phyloP scores from a whole-genome alignment of 2,329 filamentous ascomycete genomes.

The Phialophora expanda region DNA sequence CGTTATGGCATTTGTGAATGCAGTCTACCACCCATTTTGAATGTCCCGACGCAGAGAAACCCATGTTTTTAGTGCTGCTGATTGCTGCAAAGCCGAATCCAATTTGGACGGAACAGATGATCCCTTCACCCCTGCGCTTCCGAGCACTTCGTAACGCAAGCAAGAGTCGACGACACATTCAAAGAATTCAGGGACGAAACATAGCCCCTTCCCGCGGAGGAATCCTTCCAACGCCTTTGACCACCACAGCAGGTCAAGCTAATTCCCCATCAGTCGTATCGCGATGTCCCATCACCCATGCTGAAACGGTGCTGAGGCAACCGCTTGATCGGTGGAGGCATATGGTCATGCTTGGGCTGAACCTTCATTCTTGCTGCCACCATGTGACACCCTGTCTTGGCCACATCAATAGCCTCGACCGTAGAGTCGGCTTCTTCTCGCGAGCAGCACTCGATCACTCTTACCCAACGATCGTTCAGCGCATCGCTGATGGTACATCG shows the following conservation, averaged over 20 bases:
- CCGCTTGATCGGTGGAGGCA: slow-evolving; percentile 42
- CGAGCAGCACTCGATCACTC: slow-evolving; percentile 78
- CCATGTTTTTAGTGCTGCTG: not conserved
- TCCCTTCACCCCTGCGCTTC: slow-evolving; percentile 31
- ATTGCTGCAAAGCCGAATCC: not conserved
- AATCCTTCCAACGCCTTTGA: not conserved
- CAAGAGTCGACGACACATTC: slow-evolving; percentile 12
- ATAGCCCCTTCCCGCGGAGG: not conserved
- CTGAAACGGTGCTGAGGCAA: slow-evolving; percentile 42
- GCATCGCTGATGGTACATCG: slow-evolving; percentile 73
- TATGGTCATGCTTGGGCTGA: slow-evolving; percentile 45
- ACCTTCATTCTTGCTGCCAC: slow-evolving; percentile 40
- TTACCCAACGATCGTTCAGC: slow-evolving; percentile 73
- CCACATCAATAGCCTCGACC: slow-evolving; percentile 39
- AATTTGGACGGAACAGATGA: not conserved
- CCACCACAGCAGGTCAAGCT: not conserved
- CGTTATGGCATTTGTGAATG: slow-evolving; percentile 3
- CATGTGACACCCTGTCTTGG: slow-evolving; percentile 39
- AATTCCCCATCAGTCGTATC: slow-evolving; percentile 30
- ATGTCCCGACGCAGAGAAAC: not conserved
- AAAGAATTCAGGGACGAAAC: slow-evolving; percentile 4
- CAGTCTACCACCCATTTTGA: slow-evolving; percentile 25
- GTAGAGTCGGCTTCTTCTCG: slow-evolving; percentile 62
- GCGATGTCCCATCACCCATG: slow-evolving; percentile 40
- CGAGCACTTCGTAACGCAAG: slow-evolving; percentile 38